phyloP scores from a whole-genome alignment of 345 rosid species.

The Cardamine occulta region DNA sequence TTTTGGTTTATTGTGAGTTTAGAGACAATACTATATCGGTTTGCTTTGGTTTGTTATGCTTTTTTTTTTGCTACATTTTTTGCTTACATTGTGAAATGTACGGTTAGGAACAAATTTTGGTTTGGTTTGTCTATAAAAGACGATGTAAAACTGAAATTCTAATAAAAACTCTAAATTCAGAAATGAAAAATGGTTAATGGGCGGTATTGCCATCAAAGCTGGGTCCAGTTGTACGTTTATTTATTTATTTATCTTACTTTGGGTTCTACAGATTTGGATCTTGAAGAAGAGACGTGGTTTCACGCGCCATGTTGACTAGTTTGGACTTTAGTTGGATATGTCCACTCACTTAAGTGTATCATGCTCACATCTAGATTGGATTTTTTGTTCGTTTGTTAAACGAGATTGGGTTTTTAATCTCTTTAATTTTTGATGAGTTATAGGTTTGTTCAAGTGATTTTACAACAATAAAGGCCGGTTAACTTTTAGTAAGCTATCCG shows the following conservation, averaged over 20 bases:
- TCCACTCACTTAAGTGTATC: constrained; percentile 40
- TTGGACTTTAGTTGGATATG: constrained; percentile 30
- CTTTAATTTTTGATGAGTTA: background rate
- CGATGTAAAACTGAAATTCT: constrained; percentile 15
- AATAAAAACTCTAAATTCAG: constrained; percentile 3
- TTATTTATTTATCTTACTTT: background rate
- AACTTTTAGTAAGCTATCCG: background rate
- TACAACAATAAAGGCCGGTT: background rate
- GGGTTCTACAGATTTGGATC: constrained; percentile 34
- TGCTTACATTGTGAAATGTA: background rate
- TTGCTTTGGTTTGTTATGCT: background rate
- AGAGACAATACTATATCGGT: constrained; percentile 14
- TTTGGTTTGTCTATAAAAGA: constrained; percentile 10
- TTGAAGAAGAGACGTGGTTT: constrained; percentile 5
- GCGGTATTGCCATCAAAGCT: constrained; percentile 33
- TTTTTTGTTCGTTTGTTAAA: background rate
- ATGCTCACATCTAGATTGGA: constrained; percentile 26
- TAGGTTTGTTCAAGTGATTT: background rate
- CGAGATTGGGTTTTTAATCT: background rate
- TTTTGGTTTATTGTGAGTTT: constrained; percentile 15
- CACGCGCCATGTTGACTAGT: constrained; percentile 45
- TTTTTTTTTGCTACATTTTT: background rate
- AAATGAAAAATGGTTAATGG: constrained; percentile 31
- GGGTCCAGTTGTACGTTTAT: constrained; percentile 42
- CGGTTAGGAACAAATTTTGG: constrained; percentile 1